Percentiles rank a stretch among this genome's conserved stretches.
Evolutionary conservation across 441 rosid genomes (phyloP).

Genomic region (Isatis lusitanica): DNA sequence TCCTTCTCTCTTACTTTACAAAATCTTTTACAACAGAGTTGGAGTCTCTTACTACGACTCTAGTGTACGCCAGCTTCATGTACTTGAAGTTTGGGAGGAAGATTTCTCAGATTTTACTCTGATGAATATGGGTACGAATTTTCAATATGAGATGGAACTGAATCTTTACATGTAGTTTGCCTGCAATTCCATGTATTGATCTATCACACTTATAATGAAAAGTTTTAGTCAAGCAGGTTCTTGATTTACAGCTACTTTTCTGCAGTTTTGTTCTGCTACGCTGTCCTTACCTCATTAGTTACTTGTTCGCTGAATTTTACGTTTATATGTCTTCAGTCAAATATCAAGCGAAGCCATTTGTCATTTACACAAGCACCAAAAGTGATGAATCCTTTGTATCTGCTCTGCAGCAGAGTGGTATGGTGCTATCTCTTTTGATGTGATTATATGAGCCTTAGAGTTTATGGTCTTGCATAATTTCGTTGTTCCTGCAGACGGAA

Average conservation of each 20-base stretch:
- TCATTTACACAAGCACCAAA: constrained; percentile 89
- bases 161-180: constrained; percentile 3
- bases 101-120: constrained; percentile 66
- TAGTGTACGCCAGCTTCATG: constrained; percentile 81
- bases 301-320: constrained; percentile 27
- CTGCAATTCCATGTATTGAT: constrained; percentile 12
- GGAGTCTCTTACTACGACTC: constrained; percentile 92
- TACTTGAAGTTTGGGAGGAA: constrained; percentile 94
- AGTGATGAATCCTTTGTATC: constrained; percentile 83
- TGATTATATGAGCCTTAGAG: constrained; percentile 19
- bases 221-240: neutral
- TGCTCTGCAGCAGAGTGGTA: constrained; percentile 85
- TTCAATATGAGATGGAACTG: constrained; percentile 10
- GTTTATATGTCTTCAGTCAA: constrained; percentile 52
- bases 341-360: constrained; percentile 80
- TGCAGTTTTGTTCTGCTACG: constrained; percentile 8
- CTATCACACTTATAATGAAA: neutral
- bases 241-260: constrained; percentile 16
- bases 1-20: constrained; percentile 19
- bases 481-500: constrained; percentile 58
- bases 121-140: constrained; percentile 73
- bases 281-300: constrained; percentile 21
- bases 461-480: constrained; percentile 34
- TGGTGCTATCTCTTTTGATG: constrained; percentile 23
- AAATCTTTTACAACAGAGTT: constrained; percentile 44